phyloP scores from a whole-genome alignment of 2,329 filamentous ascomycete species.

The Anisogramma anomala region DNA sequence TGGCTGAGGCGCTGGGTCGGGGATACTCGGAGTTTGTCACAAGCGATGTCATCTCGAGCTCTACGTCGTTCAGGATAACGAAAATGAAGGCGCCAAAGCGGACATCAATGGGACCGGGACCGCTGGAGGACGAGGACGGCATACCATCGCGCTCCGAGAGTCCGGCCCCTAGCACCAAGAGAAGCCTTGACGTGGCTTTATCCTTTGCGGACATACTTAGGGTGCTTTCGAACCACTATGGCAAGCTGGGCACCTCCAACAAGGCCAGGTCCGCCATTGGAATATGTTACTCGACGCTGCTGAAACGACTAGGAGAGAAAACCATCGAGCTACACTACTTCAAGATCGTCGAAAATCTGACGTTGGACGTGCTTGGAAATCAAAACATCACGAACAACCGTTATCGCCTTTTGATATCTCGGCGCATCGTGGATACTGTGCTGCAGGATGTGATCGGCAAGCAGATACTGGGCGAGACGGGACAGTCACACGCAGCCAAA shows the following conservation, averaged over 20 bases:
- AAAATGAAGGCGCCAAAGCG: constrained; percentile 41
- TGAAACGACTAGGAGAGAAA: constrained; percentile 68
- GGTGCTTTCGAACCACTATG: constrained; percentile 70
- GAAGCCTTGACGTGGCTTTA: constrained; percentile 60
- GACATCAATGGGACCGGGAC: constrained; percentile 47
- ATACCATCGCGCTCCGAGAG: constrained; percentile 56
- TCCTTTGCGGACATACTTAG: constrained; percentile 68
- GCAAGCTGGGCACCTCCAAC: constrained; percentile 66
- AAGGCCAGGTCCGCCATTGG: constrained; percentile 71
- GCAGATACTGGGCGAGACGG: constrained; percentile 77
- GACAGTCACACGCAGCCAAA: constrained; percentile 72
- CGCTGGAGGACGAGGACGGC: constrained; percentile 63
- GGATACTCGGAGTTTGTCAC: constrained; percentile 53
- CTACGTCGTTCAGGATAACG: constrained; percentile 45
- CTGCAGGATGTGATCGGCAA: constrained; percentile 74
- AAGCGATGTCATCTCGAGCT: constrained; percentile 41
- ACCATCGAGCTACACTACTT: constrained; percentile 75
- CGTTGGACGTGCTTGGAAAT: constrained; percentile 68
- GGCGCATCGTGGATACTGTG: constrained; percentile 73
- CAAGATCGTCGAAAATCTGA: constrained; percentile 68
- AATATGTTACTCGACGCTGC: constrained; percentile 72
- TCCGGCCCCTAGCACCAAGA: constrained; percentile 58
- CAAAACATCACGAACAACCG: constrained; percentile 68
- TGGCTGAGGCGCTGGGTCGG: constrained; percentile 74
- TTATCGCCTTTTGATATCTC: constrained; percentile 73